Evolutionary conservation across 805 yeast genomes (phyloP).

Genomic region (Lipomyces lipofer): DNA sequence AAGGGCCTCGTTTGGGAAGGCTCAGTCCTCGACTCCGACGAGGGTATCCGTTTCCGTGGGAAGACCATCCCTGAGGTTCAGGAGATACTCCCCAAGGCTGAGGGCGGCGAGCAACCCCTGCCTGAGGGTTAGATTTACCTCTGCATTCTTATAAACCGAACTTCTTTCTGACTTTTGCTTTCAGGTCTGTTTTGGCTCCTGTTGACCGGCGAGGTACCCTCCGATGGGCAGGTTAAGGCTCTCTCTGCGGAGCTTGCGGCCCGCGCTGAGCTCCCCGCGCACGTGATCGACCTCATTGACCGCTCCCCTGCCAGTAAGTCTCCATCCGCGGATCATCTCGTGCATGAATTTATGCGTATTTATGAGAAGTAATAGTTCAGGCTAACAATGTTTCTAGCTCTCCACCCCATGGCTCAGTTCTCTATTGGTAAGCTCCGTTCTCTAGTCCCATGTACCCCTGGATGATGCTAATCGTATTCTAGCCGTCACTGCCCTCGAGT

Average conservation of each 20-base stretch:
- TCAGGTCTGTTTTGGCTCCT: conserved; percentile 73
- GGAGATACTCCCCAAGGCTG: conserved; percentile 71
- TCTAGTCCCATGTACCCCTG: too few relatives aligned
- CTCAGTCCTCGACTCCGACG: conserved; percentile 78
- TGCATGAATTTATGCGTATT: too few relatives aligned
- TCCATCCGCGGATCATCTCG: too few relatives aligned
- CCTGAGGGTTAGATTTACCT: conserved; percentile 53
- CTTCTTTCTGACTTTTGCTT: not conserved
- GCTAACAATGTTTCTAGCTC: too few relatives aligned
- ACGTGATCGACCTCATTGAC: conserved; percentile 71
- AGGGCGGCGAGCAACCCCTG: conserved; percentile 57
- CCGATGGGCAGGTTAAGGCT: conserved; percentile 66
- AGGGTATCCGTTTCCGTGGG: conserved; percentile 86
- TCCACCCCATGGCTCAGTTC: conserved; percentile 90
- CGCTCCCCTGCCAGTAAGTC: conserved; percentile 70
- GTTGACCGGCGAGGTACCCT: conserved; percentile 80
- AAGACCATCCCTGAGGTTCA: conserved; percentile 78
- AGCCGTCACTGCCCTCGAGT: conserved; percentile 79
- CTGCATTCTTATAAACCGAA: not conserved
- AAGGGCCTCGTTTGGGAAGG: conserved; percentile 88
- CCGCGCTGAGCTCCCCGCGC: conserved; percentile 74
- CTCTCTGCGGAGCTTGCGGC: conserved; percentile 77
- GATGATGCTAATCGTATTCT: too few relatives aligned
- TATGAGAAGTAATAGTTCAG: too few relatives aligned
- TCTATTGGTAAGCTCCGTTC: too few relatives aligned